Conservation (phyloP, 805 yeast species). For the Groenewaldozyma salmanticensis region DNA sequence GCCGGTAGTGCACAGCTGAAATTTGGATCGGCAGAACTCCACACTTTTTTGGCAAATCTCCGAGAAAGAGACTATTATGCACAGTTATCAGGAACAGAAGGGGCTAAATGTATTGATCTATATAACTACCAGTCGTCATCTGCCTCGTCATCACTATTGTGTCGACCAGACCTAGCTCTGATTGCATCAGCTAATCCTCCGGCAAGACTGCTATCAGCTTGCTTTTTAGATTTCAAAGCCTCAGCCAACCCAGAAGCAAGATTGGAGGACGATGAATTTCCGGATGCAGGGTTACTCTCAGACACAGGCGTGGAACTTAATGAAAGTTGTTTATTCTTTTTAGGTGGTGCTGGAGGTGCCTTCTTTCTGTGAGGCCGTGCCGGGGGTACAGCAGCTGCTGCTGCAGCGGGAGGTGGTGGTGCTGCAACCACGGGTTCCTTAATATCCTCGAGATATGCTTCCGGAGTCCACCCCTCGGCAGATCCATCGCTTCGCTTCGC, state of each 20-base stretch:
- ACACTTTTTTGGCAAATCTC: too few relatives aligned
- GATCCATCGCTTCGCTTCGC: slow-evolving; percentile 69
- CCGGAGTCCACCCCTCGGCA: slow-evolving; percentile 95
- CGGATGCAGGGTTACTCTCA: slow-evolving; percentile 6
- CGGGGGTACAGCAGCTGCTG: slow-evolving; percentile 17
- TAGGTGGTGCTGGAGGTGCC: slow-evolving; percentile 21
- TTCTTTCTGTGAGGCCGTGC: slow-evolving; percentile 21
- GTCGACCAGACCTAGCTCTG: slow-evolving; percentile 51
- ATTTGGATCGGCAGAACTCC: too few relatives aligned
- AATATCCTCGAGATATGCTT: slow-evolving; percentile 60
- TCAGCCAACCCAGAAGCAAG: slow-evolving; percentile 55
- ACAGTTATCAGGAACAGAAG: neutral
- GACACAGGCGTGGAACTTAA: slow-evolving; percentile 12
- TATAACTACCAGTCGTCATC: slow-evolving; percentile 27
- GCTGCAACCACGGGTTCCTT: too few relatives aligned
- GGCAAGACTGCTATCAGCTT: slow-evolving; percentile 53
- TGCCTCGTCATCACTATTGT: slow-evolving; percentile 50
- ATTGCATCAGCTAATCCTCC: slow-evolving; percentile 87
- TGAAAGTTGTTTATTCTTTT: slow-evolving; percentile 16
- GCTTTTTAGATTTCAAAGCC: slow-evolving; percentile 54
- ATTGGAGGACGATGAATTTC: slow-evolving; percentile 22
- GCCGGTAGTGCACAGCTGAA: too few relatives aligned
- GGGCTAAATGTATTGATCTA: neutral
- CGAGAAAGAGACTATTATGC: neutral
- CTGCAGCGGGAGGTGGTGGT: slow-evolving; percentile 12